Conservation (phyloP, 345 rosid genomes). For the Eucalyptus regnans region DNA sequence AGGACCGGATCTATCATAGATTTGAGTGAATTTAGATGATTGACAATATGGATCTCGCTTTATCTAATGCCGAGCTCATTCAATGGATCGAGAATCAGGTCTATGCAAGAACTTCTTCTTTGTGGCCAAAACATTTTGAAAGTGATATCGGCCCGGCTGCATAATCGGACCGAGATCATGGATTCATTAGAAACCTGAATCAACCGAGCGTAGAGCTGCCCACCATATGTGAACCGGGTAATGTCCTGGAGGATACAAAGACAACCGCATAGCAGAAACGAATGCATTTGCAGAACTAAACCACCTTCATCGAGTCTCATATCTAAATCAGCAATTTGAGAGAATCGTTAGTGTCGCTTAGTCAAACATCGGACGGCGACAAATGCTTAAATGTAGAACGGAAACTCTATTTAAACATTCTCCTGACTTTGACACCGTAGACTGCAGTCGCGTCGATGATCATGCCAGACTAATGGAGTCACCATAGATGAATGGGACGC, state of each 20-base stretch:
- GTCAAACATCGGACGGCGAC: not conserved
- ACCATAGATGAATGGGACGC: not conserved
- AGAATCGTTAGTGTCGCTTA: not conserved
- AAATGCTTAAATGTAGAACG: not conserved
- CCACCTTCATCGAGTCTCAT: not conserved
- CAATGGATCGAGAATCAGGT: fast-evolving
- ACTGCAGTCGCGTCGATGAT: not conserved
- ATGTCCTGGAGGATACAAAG: not conserved
- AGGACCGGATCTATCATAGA: not conserved
- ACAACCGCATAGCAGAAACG: not conserved
- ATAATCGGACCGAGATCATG: not conserved
- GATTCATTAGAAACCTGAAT: not conserved
- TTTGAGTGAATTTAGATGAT: not conserved
- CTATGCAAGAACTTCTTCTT: not conserved
- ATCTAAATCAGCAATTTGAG: not conserved
- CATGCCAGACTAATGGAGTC: not conserved
- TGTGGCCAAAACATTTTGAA: not conserved
- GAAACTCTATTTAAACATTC: not conserved
- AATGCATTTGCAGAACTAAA: not conserved
- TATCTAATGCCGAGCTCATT: not conserved
- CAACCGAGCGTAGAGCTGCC: not conserved
- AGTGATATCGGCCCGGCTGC: not conserved
- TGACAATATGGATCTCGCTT: not conserved
- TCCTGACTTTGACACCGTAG: not conserved
- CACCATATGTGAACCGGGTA: not conserved